A percentile compares a stretch with the other conserved stretches of the same genome.
These are phyloP conservation scores for Neophaeococcomyces mojaviensis DNA, from an alignment of 2,329 filamentous ascomycete genomes.

Conservation along the genomic window DNA sequence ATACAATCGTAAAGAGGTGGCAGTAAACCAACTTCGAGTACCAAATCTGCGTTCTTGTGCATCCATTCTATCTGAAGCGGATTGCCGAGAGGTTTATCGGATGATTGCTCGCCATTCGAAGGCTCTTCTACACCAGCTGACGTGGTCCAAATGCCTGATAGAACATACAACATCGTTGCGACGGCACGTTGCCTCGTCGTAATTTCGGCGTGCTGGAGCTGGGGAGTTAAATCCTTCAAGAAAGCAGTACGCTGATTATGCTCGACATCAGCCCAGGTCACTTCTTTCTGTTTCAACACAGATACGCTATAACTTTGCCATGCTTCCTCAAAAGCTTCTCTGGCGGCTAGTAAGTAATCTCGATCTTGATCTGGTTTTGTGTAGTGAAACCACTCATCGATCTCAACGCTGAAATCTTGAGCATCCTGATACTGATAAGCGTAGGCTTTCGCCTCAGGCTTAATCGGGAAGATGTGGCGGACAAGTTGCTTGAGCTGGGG, in stretches of 20 bases:
- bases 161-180: conserved; percentile 44
- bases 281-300: conserved; percentile 34
- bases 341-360: conserved; percentile 66
- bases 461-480: conserved; percentile 56
- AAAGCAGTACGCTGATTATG: conserved; percentile 42
- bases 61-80: conserved; percentile 43
- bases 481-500: conserved; percentile 67
- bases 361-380: conserved; percentile 66
- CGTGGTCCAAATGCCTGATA: conserved; percentile 63
- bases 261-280: conserved; percentile 60
- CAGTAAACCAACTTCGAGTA: conserved; percentile 32
- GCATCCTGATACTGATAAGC: conserved; percentile 75
- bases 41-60: conserved; percentile 32
- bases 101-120: conserved; percentile 28
- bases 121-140: conserved; percentile 48
- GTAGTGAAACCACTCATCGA: conserved; percentile 97
- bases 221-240: conserved; percentile 31
- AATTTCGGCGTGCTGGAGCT: conserved; percentile 33
- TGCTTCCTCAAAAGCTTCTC: conserved; percentile 67
- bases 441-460: conserved; percentile 64
- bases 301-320: conserved; percentile 54
- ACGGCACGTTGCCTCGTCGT: conserved; percentile 38
- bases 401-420: conserved; percentile 71
- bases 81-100: conserved; percentile 35
- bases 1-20: conserved; percentile 32